These are phyloP conservation scores for Infundibulicybe gibba DNA, from an alignment of 768 basidiomycete species.

Conservation along the genomic window DNA sequence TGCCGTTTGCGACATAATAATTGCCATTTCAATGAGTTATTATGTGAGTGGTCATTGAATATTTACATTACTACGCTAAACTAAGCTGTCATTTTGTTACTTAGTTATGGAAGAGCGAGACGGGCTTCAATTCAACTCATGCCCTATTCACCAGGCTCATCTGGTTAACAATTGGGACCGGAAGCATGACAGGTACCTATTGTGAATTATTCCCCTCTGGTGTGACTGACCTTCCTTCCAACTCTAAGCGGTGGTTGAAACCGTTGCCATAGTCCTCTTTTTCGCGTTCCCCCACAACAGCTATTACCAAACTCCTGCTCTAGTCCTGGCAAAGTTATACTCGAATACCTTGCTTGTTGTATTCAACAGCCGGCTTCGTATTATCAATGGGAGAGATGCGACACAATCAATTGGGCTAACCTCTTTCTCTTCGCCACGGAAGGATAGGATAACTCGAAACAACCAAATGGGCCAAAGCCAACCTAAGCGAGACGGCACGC, in stretches of 20 bases:
- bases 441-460: too few species aligned
- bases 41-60: background rate
- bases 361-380: too few species aligned
- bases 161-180: conserved; percentile 23
- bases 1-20: too few species aligned
- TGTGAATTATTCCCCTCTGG: background rate
- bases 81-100: background rate
- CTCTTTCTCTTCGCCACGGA: too few species aligned
- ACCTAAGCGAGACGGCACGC: too few species aligned
- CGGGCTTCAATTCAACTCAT: conserved; percentile 19
- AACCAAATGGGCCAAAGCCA: too few species aligned
- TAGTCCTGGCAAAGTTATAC: too few species aligned
- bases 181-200: conserved; percentile 19
- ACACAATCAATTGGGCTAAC: too few species aligned
- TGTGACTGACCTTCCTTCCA: too few species aligned
- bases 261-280: conserved; percentile 20
- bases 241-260: conserved; percentile 22
- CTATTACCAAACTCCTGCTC: conserved; percentile 18
- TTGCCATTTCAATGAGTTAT: too few species aligned
- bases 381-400: conserved; percentile 17
- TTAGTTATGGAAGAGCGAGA: conserved; percentile 15
- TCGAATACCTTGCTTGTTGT: conserved; percentile 24
- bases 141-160: conserved; percentile 18
- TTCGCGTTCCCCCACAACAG: conserved; percentile 18
- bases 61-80: conserved; percentile 2